Base-by-base conservation (phyloP, 1,284 basidiomycete species). In the Pseudozyma flocculosa region DNA sequence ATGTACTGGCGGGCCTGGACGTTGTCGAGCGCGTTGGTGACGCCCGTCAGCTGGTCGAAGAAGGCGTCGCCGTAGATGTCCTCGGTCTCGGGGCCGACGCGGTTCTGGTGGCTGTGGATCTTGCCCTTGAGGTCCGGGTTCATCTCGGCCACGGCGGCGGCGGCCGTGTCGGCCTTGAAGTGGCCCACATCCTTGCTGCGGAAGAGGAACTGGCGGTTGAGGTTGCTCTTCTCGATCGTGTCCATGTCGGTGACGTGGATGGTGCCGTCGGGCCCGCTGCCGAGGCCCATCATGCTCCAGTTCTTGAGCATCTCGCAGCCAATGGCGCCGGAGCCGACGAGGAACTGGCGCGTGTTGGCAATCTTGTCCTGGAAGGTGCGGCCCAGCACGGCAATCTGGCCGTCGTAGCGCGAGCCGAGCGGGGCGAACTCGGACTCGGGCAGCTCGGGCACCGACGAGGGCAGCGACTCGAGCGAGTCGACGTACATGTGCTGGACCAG, bases 261-360 rank as follows among this genome's bases (percentile, higher is more conserved):
- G 49, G 85, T 81, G 21, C 92, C 95, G 48, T 87, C 82, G 15
- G 86, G 82, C 3, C 90, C 91, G 38, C 88, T 85, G 14, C 86
- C 94, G 43, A 99, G 82, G 66, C 95, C 95, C 85, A 99, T 96
- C 92, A 99, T 92, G 72, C 90, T 89, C 95, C 95, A 99, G 80
- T 99, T 99, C 84, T 99, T 99, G 75, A 99, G 82, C 95, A 98
- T 98, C 81, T 99, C 95, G 77, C 96, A 99, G 22, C 95, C 95
- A 78, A 99, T 99, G 41, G 95, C 95, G 55, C 95, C 95, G 21
- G 94, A 88, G 9, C 95, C 95, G 47, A 99, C 95, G 26, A 99
- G 84, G 85, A 99, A 99, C 78, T 98, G 90, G 40, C 89, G 85
- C 78, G 91, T 87, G 76, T 91, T 89, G 48, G 86, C 84, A 55